phyloP scores from a whole-genome alignment of 2,329 filamentous ascomycete genomes.

The Dendrostoma leiphaemia region DNA sequence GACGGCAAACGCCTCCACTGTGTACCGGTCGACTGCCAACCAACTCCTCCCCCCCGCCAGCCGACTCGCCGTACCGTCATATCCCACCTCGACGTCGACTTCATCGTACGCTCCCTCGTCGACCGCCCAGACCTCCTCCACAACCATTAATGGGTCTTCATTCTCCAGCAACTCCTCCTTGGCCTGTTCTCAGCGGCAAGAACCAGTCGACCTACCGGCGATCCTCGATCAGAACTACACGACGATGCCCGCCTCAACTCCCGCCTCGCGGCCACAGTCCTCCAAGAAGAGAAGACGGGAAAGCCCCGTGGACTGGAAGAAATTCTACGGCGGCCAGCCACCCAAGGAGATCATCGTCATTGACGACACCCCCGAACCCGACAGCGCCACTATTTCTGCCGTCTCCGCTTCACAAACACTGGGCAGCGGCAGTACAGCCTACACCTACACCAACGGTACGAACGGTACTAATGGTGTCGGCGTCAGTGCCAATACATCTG shows the following conservation, averaged over 20 bases:
- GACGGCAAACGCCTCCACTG: slow-evolving; percentile 42
- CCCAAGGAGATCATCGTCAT: slow-evolving; percentile 87
- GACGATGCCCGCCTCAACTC: slow-evolving; percentile 36
- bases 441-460: slow-evolving; percentile 29
- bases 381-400: slow-evolving; percentile 35
- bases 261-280: slow-evolving; percentile 28
- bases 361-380: slow-evolving; percentile 66
- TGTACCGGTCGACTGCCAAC: slow-evolving; percentile 31
- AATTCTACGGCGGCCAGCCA: slow-evolving; percentile 79
- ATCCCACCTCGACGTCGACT: slow-evolving; percentile 23
- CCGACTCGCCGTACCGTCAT: slow-evolving; percentile 33
- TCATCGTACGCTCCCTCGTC: slow-evolving; percentile 19
- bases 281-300: slow-evolving; percentile 52
- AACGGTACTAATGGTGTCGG: slow-evolving; percentile 6
- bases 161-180: slow-evolving; percentile 17
- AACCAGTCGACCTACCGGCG: slow-evolving; percentile 20
- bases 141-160: slow-evolving; percentile 21
- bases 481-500: slow-evolving; percentile 23
- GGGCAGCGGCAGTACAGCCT: slow-evolving; percentile 29
- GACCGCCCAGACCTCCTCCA: slow-evolving; percentile 25
- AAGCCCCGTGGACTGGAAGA: slow-evolving; percentile 69
- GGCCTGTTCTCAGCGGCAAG: slow-evolving; percentile 17
- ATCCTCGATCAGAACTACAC: slow-evolving; percentile 29
- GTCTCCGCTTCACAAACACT: slow-evolving; percentile 35
- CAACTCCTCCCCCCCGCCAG: slow-evolving; percentile 38